These are phyloP conservation scores for Lachancea lanzarotensis DNA, from an alignment of 805 yeast genomes.

Conservation along the genomic window DNA sequence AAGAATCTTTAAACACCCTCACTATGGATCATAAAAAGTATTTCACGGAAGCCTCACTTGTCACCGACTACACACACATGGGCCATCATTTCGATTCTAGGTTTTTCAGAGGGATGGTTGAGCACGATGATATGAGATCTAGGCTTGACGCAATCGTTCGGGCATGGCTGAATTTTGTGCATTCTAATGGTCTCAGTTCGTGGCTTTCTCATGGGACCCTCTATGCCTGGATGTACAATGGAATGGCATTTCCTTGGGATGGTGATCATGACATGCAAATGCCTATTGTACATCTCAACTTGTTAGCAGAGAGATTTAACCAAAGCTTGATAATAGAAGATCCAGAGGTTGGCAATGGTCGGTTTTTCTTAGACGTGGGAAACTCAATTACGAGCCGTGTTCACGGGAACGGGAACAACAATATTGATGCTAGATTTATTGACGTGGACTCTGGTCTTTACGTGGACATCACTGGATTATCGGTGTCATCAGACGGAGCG, in stretches of 20 bases:
- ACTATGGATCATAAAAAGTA: constrained; percentile 36
- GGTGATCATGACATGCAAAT: constrained; percentile 60
- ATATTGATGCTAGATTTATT: constrained; percentile 67
- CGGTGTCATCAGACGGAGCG: constrained; percentile 36
- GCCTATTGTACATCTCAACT: constrained; percentile 43
- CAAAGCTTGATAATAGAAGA: constrained; percentile 44
- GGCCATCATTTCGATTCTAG: constrained; percentile 52
- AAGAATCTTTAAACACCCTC: constrained; percentile 27
- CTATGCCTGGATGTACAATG: constrained; percentile 61
- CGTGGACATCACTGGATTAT: constrained; percentile 65
- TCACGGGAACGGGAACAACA: constrained; percentile 53
- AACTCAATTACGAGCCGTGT: constrained; percentile 47
- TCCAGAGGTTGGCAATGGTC: constrained; percentile 48
- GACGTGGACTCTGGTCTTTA: constrained; percentile 65
- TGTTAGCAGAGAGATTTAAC: constrained; percentile 36
- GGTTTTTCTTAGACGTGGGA: constrained; percentile 47
- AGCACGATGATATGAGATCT: constrained; percentile 30
- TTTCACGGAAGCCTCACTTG: constrained; percentile 27
- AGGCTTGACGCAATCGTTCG: constrained; percentile 42
- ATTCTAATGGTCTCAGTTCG: constrained; percentile 40
- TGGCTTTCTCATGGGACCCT: constrained; percentile 66
- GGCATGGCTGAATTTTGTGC: constrained; percentile 46
- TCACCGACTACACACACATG: constrained; percentile 19
- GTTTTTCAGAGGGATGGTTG: constrained; percentile 44
- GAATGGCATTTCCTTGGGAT: constrained; percentile 60